A percentile compares a stretch with the other conserved stretches of the same genome.
phyloP scores from a whole-genome alignment of 441 rosid species.

The Croton laevigatus region DNA sequence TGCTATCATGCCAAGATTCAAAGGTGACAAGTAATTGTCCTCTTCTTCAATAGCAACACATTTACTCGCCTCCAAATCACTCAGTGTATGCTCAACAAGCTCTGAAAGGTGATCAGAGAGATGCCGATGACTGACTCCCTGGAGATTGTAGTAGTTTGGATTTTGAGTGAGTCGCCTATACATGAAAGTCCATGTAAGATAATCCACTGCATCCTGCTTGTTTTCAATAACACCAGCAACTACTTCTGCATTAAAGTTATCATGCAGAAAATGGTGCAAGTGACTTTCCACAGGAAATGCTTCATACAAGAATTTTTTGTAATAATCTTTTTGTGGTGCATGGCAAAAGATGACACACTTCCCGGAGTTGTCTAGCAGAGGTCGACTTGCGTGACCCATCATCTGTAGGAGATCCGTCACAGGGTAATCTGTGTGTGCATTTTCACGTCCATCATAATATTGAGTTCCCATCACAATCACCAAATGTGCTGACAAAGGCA shows the following conservation, averaged over 20 bases:
- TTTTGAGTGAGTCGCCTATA: slow-evolving; percentile 86
- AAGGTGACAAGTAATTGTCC: slow-evolving; percentile 68
- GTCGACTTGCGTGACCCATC: slow-evolving; percentile 98
- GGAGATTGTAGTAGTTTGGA: slow-evolving; percentile 96
- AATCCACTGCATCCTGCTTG: slow-evolving; percentile 99
- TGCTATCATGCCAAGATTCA: slow-evolving; percentile 89
- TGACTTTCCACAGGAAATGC: slow-evolving; percentile 95
- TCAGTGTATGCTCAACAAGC: slow-evolving; percentile 82
- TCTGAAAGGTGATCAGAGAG: slow-evolving; percentile 97
- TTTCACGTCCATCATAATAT: slow-evolving; percentile 84
- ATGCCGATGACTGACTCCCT: slow-evolving; percentile 91
- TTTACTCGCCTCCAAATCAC: slow-evolving; percentile 78
- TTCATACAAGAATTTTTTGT: slow-evolving; percentile 84
- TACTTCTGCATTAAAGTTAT: slow-evolving; percentile 84
- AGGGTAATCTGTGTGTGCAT: slow-evolving; percentile 77
- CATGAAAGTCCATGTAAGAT: slow-evolving; percentile 81
- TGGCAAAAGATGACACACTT: slow-evolving; percentile 93
- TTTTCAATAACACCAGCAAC: slow-evolving; percentile 80
- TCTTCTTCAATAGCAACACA: slow-evolving; percentile 79
- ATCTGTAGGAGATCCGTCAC: slow-evolving; percentile 90
- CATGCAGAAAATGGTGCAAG: slow-evolving; percentile 84
- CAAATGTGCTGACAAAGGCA: slow-evolving; percentile 77
- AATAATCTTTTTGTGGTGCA: slow-evolving; percentile 87
- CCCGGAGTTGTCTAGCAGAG: slow-evolving; percentile 78
- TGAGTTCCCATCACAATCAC: slow-evolving; percentile 96